A percentile compares a stretch with the other conserved stretches of the same genome.
Conservation (phyloP, 2,329 filamentous ascomycete species). For the Colletotrichum trifolii region DNA sequence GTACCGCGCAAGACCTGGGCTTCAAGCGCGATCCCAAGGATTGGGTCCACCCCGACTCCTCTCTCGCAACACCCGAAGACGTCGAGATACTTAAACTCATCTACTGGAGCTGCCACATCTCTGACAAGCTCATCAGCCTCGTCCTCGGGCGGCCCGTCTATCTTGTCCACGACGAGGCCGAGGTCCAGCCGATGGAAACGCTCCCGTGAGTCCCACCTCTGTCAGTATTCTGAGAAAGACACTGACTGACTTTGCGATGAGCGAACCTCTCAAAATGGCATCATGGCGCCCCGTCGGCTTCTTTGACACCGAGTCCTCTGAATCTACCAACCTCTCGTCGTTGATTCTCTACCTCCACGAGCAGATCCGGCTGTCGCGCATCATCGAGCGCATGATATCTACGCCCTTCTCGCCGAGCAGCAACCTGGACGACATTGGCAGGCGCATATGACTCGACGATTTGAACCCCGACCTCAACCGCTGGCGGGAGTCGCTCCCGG, state of each 20-base stretch:
- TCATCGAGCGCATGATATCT: constrained; percentile 40
- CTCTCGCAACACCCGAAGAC: constrained; percentile 39
- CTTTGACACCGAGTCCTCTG: constrained; percentile 25
- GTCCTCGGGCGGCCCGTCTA: constrained; percentile 37
- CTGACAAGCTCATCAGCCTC: constrained; percentile 42
- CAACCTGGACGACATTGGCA: constrained; percentile 11
- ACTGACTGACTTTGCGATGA: neutral
- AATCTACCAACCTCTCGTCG: constrained; percentile 1
- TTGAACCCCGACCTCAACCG: constrained; percentile 39
- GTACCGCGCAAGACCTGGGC: constrained; percentile 44
- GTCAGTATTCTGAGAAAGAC: neutral
- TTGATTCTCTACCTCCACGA: constrained; percentile 39
- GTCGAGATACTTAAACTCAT: constrained; percentile 43
- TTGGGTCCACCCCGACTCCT: constrained; percentile 39
- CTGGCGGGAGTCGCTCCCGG: constrained; percentile 38
- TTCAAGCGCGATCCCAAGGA: constrained; percentile 42
- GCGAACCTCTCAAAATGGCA: constrained; percentile 39
- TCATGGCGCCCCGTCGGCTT: constrained; percentile 41
- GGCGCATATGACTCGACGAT: constrained; percentile 30
- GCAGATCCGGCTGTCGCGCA: constrained; percentile 38
- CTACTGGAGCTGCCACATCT: constrained; percentile 45
- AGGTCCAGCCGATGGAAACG: constrained; percentile 31
- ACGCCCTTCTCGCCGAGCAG: constrained; percentile 28
- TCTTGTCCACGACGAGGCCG: constrained; percentile 31
- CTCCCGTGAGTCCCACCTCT: constrained; percentile 3